Evolutionary conservation across 768 basidiomycete genomes (phyloP).

Genomic region (Boletus coccyginus): DNA sequence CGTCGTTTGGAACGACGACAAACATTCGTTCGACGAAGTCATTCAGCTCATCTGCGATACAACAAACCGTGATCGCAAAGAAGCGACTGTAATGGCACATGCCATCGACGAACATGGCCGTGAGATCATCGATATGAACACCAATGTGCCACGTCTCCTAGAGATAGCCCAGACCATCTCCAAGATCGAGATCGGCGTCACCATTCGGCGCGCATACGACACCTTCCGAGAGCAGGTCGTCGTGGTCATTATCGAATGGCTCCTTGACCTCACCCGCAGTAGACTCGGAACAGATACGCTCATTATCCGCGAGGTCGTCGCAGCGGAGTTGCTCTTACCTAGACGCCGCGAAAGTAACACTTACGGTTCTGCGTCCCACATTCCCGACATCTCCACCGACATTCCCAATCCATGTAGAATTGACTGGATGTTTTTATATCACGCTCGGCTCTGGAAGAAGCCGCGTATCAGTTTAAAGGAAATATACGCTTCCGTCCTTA

Average conservation of each 20-base stretch:
- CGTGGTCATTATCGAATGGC: slow-evolving; percentile 82
- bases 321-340: slow-evolving; percentile 62
- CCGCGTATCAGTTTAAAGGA: slow-evolving; percentile 79
- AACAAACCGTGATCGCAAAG: slow-evolving; percentile 48
- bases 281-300: slow-evolving; percentile 65
- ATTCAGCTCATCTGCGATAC: slow-evolving; percentile 65
- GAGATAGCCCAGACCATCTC: slow-evolving; percentile 77
- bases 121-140: slow-evolving; percentile 77
- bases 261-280: slow-evolving; percentile 74
- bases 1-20: slow-evolving; percentile 95
- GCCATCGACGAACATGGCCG: slow-evolving; percentile 78
- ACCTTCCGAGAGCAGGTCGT: slow-evolving; percentile 86
- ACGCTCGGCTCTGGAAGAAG: slow-evolving; percentile 82
- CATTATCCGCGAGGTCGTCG: slow-evolving; percentile 69
- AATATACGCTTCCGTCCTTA: slow-evolving; percentile 73
- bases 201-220: slow-evolving; percentile 82
- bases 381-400: slow-evolving; percentile 37
- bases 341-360: slow-evolving; percentile 52
- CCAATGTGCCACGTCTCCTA: slow-evolving; percentile 50
- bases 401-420: slow-evolving; percentile 57
- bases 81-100: slow-evolving; percentile 54
- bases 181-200: slow-evolving; percentile 90
- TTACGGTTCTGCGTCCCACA: slow-evolving; percentile 37
- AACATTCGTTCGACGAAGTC: slow-evolving; percentile 90
- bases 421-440: slow-evolving; percentile 77